Evolutionary conservation across 371 early-diverging fungal species (phyloP).

Genomic region (Mucor plumbeus): DNA sequence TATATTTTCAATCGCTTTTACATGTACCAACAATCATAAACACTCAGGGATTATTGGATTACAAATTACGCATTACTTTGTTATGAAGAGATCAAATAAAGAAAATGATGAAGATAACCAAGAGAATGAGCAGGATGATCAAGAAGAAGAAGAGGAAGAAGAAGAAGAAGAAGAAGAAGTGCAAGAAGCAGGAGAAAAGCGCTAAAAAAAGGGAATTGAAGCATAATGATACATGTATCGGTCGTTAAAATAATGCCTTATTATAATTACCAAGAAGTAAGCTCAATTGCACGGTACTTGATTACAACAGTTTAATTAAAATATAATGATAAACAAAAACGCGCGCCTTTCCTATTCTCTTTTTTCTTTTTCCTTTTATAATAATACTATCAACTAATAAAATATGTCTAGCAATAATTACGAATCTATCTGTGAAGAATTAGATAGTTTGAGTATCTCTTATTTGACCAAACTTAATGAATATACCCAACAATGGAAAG

Average conservation of each 20-base stretch:
- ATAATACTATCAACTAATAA: not conserved
- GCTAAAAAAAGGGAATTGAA: not conserved
- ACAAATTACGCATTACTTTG: conserved; percentile 52
- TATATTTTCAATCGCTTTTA: too few relatives aligned
- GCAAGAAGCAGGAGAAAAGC: not conserved
- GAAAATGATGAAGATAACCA: not conserved
- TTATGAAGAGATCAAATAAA: conserved; percentile 30
- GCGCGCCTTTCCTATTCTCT: not conserved
- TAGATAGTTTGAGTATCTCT: conserved; percentile 37
- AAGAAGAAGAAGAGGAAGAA: conserved; percentile 18
- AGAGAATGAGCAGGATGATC: conserved; percentile 6
- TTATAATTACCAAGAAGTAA: too few relatives aligned
- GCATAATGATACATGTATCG: not conserved
- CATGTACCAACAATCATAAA: too few relatives aligned
- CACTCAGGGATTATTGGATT: conserved; percentile 50
- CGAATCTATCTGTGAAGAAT: conserved; percentile 32
- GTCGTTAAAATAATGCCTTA: not conserved
- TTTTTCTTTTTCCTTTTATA: not conserved
- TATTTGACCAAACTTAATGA: conserved; percentile 43
- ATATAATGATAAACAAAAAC: not conserved
- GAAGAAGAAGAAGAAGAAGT: not conserved
- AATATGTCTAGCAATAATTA: conserved; percentile 14
- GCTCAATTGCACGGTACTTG: not conserved
- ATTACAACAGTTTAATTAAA: not conserved
- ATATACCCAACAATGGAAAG: conserved; percentile 40